Conservation (phyloP, 805 yeast species). For the Starmerella scarabaei region DNA sequence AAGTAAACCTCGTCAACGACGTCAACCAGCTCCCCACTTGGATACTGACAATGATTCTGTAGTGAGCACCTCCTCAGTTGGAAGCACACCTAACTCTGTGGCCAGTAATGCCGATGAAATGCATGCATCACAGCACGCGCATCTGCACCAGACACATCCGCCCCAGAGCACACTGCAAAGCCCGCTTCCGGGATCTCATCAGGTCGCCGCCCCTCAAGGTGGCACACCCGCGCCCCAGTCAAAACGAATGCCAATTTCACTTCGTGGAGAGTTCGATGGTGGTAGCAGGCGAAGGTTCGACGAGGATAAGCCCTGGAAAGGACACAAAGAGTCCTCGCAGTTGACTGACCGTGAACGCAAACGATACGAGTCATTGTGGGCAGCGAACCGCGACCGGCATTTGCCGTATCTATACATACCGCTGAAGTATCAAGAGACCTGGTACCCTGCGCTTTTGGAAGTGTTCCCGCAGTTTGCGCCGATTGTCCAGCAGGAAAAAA, state of each 20-base stretch:
- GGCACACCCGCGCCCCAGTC: too few species aligned
- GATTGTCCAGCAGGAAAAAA: background rate
- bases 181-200: background rate
- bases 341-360: constrained; percentile 52
- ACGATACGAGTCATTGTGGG: constrained; percentile 91
- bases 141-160: too few species aligned
- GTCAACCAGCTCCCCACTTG: background rate
- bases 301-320: constrained; percentile 90
- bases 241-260: constrained; percentile 1
- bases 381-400: constrained; percentile 56
- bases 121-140: too few species aligned
- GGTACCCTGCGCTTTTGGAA: constrained; percentile 8
- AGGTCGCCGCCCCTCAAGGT: too few species aligned
- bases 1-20: background rate
- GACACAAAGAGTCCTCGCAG: constrained; percentile 47
- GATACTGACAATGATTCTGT: background rate
- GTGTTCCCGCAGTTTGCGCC: constrained; percentile 3
- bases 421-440: constrained; percentile 6
- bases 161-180: background rate
- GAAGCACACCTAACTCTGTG: background rate
- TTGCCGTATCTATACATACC: constrained; percentile 14
- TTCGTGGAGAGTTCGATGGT: constrained; percentile 26
- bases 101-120: background rate
- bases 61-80: background rate
- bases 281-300: constrained; percentile 42